Evolutionary conservation across 1,139 yeast genomes (phyloP).

Genomic region (Eremothecium cymbalariae): DNA sequence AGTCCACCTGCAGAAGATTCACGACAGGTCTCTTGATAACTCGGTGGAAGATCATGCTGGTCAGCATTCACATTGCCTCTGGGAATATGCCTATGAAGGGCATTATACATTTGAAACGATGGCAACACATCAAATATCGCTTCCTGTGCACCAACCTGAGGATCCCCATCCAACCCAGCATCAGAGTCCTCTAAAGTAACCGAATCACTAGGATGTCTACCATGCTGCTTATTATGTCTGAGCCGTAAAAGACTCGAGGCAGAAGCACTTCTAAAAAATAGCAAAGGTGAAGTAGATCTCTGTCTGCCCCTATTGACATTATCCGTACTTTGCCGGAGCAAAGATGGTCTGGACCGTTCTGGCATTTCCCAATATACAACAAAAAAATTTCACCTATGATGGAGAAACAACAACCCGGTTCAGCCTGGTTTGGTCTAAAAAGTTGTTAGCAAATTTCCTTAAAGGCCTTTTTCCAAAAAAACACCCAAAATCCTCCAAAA

Average conservation of each 20-base stretch:
- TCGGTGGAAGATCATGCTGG: slow-evolving; percentile 29
- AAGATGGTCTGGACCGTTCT: slow-evolving; percentile 1
- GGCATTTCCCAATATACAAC: no score
- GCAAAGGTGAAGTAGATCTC: slow-evolving; percentile 9
- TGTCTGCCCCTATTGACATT: slow-evolving; percentile 4
- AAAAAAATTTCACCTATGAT: no score
- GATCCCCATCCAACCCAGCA: neutral
- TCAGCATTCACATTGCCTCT: slow-evolving; percentile 30
- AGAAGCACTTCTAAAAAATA: slow-evolving; percentile 11
- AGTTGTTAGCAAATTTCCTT: no score
- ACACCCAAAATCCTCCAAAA: no score
- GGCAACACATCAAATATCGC: slow-evolving; percentile 29
- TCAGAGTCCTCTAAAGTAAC: neutral
- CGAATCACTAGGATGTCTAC: neutral
- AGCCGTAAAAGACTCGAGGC: slow-evolving; percentile 11
- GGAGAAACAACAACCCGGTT: no score
- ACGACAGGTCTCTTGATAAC: slow-evolving; percentile 24
- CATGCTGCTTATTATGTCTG: slow-evolving; percentile 5
- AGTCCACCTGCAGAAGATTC: neutral
- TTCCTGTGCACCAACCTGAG: neutral
- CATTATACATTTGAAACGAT: slow-evolving; percentile 31
- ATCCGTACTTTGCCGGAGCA: slow-evolving; percentile 7
- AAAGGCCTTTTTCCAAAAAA: no score
- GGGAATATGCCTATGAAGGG: slow-evolving; percentile 31
- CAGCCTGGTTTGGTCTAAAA: no score